phyloP scores from a whole-genome alignment of 108 stramenopile species.

The Stephanodiscus minutulus region DNA sequence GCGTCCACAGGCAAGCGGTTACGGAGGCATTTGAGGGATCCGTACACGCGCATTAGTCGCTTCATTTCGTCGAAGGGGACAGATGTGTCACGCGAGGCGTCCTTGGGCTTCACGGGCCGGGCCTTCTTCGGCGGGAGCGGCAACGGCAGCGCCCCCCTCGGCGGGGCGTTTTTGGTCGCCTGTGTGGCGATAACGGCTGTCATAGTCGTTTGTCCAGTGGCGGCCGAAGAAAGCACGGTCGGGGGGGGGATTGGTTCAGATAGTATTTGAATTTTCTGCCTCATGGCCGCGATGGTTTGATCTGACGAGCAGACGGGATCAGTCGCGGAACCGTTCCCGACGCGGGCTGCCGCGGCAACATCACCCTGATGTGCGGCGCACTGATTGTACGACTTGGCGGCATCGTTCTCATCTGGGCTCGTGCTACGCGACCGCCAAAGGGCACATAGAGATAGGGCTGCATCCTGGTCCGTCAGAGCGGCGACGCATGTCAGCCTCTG shows the following conservation, averaged over 20 bases:
- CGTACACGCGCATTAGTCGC: slow-evolving; percentile 42
- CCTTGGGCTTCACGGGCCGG: slow-evolving; percentile 17
- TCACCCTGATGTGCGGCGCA: background rate
- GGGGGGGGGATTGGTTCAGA: background rate
- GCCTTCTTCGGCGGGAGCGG: slow-evolving; percentile 22
- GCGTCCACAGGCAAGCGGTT: slow-evolving; percentile 28
- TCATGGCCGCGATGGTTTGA: background rate
- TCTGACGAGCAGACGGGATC: background rate
- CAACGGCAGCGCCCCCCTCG: slow-evolving; percentile 12
- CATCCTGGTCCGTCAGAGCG: slow-evolving; percentile 8
- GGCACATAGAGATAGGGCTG: slow-evolving; percentile 23
- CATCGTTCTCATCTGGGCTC: slow-evolving; percentile 12
- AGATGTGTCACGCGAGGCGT: slow-evolving; percentile 20
- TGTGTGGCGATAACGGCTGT: background rate
- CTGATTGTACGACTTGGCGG: background rate
- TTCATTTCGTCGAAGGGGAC: slow-evolving; percentile 45
- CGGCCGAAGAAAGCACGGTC: background rate
- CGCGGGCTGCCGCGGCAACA: background rate
- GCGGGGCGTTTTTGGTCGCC: slow-evolving; percentile 8
- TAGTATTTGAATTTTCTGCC: background rate
- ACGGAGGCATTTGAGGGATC: slow-evolving; percentile 40
- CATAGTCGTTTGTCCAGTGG: background rate
- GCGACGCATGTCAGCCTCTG: too few species aligned
- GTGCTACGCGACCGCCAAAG: slow-evolving; percentile 10
- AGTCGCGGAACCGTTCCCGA: background rate